A percentile compares a stretch with the other conserved stretches of the same genome.
Evolutionary conservation across 768 basidiomycete genomes (phyloP).

Genomic region (Kwoniella bestiolae): DNA sequence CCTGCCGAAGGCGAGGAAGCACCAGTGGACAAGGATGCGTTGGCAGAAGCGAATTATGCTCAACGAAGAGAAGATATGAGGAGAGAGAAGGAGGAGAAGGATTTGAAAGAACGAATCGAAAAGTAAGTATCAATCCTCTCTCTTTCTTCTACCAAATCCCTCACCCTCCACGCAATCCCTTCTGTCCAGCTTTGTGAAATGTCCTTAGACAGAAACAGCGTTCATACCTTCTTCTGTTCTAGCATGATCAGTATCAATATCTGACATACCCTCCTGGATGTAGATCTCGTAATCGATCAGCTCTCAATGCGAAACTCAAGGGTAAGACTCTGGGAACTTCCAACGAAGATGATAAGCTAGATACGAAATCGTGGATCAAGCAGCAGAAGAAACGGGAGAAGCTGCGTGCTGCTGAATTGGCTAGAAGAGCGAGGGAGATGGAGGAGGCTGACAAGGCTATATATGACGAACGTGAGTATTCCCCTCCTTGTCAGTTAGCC

Average conservation of each 20-base stretch:
- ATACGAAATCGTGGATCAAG: constrained; percentile 89
- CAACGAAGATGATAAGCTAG: constrained; percentile 62
- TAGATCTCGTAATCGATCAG: constrained; percentile 85
- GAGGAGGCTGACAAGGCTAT: constrained; percentile 83
- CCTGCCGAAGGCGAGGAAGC: constrained; percentile 65
- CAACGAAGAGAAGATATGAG: constrained; percentile 69
- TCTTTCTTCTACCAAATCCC: constrained; percentile 1
- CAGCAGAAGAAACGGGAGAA: constrained; percentile 71
- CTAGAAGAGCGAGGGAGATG: constrained; percentile 78
- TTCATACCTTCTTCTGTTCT: constrained; percentile 19
- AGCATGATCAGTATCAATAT: constrained; percentile 6
- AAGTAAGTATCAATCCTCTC: constrained; percentile 64
- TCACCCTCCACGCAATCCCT: background rate
- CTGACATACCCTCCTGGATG: background rate
- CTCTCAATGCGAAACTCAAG: constrained; percentile 88
- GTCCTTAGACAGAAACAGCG: constrained; percentile 2
- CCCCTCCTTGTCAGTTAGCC: background rate
- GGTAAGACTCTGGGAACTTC: constrained; percentile 84
- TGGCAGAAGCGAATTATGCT: constrained; percentile 85
- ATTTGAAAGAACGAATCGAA: constrained; percentile 58
- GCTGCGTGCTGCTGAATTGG: constrained; percentile 77
- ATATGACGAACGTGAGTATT: constrained; percentile 80
- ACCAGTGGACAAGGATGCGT: constrained; percentile 64
- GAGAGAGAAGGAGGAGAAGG: constrained; percentile 61
- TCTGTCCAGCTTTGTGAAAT: background rate